Evolutionary conservation across 2,329 filamentous ascomycete genomes (phyloP), one percentile per base, ranked within the genome.

Genomic region (Clonostachys chloroleuca): DNA sequence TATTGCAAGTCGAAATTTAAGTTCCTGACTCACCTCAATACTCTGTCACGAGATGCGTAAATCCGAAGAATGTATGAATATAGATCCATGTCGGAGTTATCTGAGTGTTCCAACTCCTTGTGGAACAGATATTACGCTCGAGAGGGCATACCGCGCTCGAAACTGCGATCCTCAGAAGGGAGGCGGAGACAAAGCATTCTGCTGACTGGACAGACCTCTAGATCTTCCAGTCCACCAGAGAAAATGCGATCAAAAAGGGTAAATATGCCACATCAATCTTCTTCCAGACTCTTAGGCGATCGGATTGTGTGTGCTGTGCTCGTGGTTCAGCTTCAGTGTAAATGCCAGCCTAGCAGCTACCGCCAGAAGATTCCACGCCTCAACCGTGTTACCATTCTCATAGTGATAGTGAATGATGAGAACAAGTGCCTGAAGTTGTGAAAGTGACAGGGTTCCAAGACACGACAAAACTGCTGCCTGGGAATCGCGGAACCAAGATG

Each of bases 211-310:
- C 59, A 62, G 5, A 63, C 52, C 1, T 56, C 53, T 9, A 63
- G 18, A 24, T 63, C 61, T 6, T 61, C 55, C 12, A 62, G 58
- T 0, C 60, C 59, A 0, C 61, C 61, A 0, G 51, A 60, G 12
- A 62, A 56, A 0, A 56, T 5, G 6, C 54, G 53, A 17, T 63
- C 60, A 0, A 59, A 41, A 1, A 33, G n/a, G 13, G n/a, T 56
- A 63, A 1, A 62, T 53, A 0, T 57, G 52, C 61, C 61, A 63
- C 44, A 60, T 57, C 3, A 58, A 18, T 0, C 60, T 52, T 4
- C 61, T 54, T 0, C 54, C 47, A 10, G 48, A 52, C 9, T 63
- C 60, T 36, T 61, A 54, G 1, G 6, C 44, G 1, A 62, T 47
- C 1, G 54, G 48, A 6, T 56, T 52, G 1, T 49, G 45, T 0